phyloP scores from a whole-genome alignment of 2,329 filamentous ascomycete species.

The Podosphaera fusca region DNA sequence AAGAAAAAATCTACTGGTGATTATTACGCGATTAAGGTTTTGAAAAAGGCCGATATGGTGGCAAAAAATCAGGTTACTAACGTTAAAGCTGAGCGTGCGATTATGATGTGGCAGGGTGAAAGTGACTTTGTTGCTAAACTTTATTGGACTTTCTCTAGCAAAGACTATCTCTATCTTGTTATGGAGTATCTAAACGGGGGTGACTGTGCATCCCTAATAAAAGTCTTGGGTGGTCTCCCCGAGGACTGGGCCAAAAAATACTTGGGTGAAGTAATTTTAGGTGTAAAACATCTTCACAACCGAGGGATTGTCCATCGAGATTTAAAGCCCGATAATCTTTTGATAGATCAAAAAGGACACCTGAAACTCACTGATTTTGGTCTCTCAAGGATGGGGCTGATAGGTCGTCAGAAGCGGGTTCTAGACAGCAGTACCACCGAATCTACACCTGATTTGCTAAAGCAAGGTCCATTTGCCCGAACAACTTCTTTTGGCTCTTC shows the following conservation, averaged over 20 bases:
- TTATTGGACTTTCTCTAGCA: constrained; percentile 99
- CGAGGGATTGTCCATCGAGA: constrained; percentile 92
- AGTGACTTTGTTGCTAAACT: constrained; percentile 98
- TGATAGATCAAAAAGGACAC: constrained; percentile 93
- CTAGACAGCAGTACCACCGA: constrained; percentile 57
- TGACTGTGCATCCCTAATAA: constrained; percentile 90
- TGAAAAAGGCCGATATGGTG: constrained; percentile 99
- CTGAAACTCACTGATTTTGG: constrained; percentile 95
- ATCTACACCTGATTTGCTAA: constrained; percentile 75
- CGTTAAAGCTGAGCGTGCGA: constrained; percentile 91
- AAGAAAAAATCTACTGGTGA: constrained; percentile 98
- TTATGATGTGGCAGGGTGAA: constrained; percentile 99
- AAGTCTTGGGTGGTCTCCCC: constrained; percentile 70
- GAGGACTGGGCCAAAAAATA: constrained; percentile 99
- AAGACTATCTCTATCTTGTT: constrained; percentile 92
- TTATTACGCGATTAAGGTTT: constrained; percentile 94
- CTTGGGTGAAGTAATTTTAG: constrained; percentile 84
- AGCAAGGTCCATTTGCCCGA: constrained; percentile 73
- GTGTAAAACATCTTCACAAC: constrained; percentile 84
- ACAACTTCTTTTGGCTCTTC: constrained; percentile 74
- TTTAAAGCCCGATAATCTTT: constrained; percentile 84
- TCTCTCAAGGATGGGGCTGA: constrained; percentile 85
- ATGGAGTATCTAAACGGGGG: constrained; percentile 99
- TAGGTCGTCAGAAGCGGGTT: constrained; percentile 87
- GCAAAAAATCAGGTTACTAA: constrained; percentile 99